Conservation (phyloP, 192 early-diverging fungal genomes). For the Borealophlyctis nickersoniae region DNA sequence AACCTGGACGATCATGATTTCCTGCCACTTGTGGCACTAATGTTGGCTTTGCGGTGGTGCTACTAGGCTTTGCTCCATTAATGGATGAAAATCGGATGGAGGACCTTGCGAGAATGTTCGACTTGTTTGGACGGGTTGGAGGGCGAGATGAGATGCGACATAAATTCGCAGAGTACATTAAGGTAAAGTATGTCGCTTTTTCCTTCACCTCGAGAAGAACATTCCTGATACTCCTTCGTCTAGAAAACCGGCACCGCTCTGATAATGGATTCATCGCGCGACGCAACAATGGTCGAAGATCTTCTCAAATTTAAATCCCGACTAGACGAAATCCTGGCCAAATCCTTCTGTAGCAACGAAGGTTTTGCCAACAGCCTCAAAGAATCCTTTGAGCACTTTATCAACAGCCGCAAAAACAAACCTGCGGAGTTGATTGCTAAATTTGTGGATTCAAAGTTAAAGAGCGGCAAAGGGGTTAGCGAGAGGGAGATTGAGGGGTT, state of each 20-base stretch:
- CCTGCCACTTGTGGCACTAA: no score
- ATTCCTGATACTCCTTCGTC: slow-evolving; percentile 32
- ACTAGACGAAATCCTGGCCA: slow-evolving; percentile 63
- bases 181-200: slow-evolving; percentile 38
- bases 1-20: no score
- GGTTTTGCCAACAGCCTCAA: slow-evolving; percentile 73
- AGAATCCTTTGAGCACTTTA: slow-evolving; percentile 78
- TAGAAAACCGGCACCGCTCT: slow-evolving; percentile 36
- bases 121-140: slow-evolving; percentile 64
- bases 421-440: slow-evolving; percentile 91
- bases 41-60: no score
- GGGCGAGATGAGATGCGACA: slow-evolving; percentile 64
- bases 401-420: slow-evolving; percentile 75
- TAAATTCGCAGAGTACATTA: slow-evolving; percentile 62
- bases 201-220: not conserved
- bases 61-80: slow-evolving; percentile 70
- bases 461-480: slow-evolving; percentile 74
- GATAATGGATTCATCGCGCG: slow-evolving; percentile 26
- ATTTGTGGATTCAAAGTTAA: slow-evolving; percentile 87
- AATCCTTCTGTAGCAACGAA: slow-evolving; percentile 64
- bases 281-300: slow-evolving; percentile 70
- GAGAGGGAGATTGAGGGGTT: slow-evolving; percentile 47
- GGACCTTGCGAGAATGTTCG: slow-evolving; percentile 72
- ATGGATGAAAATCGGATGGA: slow-evolving; percentile 59
- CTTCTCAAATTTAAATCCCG: slow-evolving; percentile 72